A percentile compares a stretch with the other conserved stretches of the same genome.
Conservation (phyloP, 768 basidiomycete genomes). For the Suillus cothurnatus region DNA sequence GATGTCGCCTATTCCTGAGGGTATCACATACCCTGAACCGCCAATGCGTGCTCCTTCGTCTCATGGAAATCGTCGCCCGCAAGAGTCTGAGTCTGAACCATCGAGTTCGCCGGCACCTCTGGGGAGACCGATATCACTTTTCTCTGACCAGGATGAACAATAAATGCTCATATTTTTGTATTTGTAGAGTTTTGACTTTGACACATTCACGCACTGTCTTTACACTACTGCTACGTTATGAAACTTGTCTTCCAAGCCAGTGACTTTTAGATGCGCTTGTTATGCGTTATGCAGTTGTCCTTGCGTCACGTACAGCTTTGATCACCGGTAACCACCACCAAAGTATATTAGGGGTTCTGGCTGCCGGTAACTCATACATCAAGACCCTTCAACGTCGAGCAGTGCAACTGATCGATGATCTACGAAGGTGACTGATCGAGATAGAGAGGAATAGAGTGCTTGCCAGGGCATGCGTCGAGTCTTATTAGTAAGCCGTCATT, state of each 20-base stretch:
- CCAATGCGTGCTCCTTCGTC: slow-evolving; percentile 29
- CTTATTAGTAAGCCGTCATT: not conserved
- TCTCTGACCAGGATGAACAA: slow-evolving; percentile 12
- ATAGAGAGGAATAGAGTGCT: not conserved
- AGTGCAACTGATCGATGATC: not conserved
- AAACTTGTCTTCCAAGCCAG: not conserved
- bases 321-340: not conserved
- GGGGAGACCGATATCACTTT: slow-evolving; percentile 33
- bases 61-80: slow-evolving; percentile 16
- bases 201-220: not conserved
- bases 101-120: slow-evolving; percentile 32
- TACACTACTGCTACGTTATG: not conserved
- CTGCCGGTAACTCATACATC: not conserved
- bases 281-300: not conserved
- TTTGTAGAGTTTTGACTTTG: not conserved
- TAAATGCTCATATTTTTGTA: not conserved
- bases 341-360: not conserved
- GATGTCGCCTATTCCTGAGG: slow-evolving; percentile 27
- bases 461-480: no score
- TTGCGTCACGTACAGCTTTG: not conserved
- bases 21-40: slow-evolving; percentile 29
- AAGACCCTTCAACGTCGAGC: not conserved
- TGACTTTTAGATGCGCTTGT: not conserved
- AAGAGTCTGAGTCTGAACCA: slow-evolving; percentile 16
- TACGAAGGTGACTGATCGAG: not conserved